These are phyloP conservation scores for Kwoniella mangroviensis DNA, from an alignment of 768 basidiomycete species.

Conservation along the genomic window DNA sequence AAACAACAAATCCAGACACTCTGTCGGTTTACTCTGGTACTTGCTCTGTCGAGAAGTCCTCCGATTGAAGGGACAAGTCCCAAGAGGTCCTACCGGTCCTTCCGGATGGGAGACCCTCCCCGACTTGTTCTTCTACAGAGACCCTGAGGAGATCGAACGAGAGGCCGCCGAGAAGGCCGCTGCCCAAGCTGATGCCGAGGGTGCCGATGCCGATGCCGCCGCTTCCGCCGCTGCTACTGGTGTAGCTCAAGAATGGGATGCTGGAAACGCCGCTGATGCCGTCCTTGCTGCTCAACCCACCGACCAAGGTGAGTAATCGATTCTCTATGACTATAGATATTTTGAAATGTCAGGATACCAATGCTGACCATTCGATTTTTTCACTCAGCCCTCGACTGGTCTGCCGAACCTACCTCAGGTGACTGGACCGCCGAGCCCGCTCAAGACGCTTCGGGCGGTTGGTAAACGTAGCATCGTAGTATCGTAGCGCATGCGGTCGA, in stretches of 20 bases:
- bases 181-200: conserved; percentile 68
- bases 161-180: conserved; percentile 88
- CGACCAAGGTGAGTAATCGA: conserved; percentile 60
- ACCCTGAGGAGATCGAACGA: conserved; percentile 98
- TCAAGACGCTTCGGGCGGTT: conserved; percentile 37
- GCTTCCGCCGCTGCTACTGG: conserved; percentile 57
- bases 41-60: conserved; percentile 96
- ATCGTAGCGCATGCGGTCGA: too few relatives aligned
- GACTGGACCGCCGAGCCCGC: conserved; percentile 90
- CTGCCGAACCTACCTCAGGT: conserved; percentile 66
- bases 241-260: conserved; percentile 60
- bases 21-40: conserved; percentile 76
- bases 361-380: conserved; percentile 3
- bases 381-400: conserved; percentile 73
- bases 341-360: conserved; percentile 58
- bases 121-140: conserved; percentile 99
- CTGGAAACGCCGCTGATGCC: conserved; percentile 72
- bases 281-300: conserved; percentile 67
- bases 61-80: conserved; percentile 89
- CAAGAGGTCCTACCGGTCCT: conserved; percentile 73
- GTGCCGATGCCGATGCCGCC: conserved; percentile 63
- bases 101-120: conserved; percentile 96
- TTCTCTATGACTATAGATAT: neutral
- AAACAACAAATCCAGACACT: conserved; percentile 98
- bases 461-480: conserved; percentile 35